Evolutionary conservation across 2,329 filamentous ascomycete genomes (phyloP).

Genomic region (Rhynchosporium secalis): DNA sequence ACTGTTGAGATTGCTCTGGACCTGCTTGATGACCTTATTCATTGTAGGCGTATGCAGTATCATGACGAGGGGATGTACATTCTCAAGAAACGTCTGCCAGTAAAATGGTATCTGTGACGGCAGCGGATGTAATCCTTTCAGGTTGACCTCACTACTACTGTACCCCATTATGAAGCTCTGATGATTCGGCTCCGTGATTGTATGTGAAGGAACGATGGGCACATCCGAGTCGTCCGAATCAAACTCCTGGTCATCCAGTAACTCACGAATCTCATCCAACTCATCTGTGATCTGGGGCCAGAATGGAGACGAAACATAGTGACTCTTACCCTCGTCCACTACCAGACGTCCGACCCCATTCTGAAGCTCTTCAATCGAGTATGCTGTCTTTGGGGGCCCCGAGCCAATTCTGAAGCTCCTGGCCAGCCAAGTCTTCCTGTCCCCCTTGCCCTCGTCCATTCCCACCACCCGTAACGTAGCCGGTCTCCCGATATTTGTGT

Average conservation of each 20-base stretch:
- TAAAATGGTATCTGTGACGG: conserved; percentile 65
- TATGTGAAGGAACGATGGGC: conserved; percentile 42
- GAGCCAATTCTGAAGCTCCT: conserved; percentile 30
- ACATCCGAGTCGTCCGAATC: conserved; percentile 35
- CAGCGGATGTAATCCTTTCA: conserved; percentile 63
- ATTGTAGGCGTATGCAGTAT: conserved; percentile 69
- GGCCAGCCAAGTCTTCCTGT: conserved; percentile 33
- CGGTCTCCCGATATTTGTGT: conserved; percentile 13
- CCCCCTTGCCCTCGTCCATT: conserved; percentile 35
- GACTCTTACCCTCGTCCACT: conserved; percentile 64
- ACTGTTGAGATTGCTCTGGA: conserved; percentile 58
- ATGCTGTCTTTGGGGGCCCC: conserved; percentile 33
- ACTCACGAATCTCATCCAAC: conserved; percentile 41
- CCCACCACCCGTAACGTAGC: conserved; percentile 33
- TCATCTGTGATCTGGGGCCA: conserved; percentile 75
- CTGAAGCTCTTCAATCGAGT: conserved; percentile 49
- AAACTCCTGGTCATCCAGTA: conserved; percentile 36
- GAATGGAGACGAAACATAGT: conserved; percentile 76
- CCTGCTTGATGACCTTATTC: conserved; percentile 60
- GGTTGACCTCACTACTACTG: conserved; percentile 67
- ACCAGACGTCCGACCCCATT: conserved; percentile 61
- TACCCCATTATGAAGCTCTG: conserved; percentile 74
- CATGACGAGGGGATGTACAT: conserved; percentile 72
- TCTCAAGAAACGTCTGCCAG: conserved; percentile 71
- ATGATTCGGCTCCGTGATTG: conserved; percentile 63